phyloP scores from a whole-genome alignment of 106 monocot genomes.

The Xerophyta viscosa region DNA sequence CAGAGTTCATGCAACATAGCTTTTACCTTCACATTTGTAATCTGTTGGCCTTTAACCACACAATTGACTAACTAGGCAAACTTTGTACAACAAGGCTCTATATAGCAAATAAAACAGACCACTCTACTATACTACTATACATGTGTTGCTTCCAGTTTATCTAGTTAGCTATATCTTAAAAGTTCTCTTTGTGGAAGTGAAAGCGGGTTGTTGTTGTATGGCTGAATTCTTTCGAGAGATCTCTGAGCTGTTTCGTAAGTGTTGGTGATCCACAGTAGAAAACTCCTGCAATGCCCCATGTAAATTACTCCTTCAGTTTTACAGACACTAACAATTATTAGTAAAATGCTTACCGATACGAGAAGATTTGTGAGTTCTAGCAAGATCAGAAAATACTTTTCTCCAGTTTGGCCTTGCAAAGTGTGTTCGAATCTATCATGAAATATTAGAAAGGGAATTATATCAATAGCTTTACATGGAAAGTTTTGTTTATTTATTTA shows the following conservation, averaged over 20 bases:
- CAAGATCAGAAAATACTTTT: conserved; percentile 50
- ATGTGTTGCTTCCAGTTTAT: conserved; percentile 11
- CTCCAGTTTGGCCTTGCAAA: conserved; percentile 78
- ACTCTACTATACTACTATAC: conserved; percentile 10
- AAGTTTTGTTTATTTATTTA: not conserved
- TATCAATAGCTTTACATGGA: not conserved
- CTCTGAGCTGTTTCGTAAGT: conserved; percentile 62
- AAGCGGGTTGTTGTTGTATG: conserved; percentile 74
- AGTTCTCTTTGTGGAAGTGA: conserved; percentile 98
- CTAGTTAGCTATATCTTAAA: conserved; percentile 24
- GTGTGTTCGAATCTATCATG: conserved; percentile 53
- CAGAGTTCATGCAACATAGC: not conserved
- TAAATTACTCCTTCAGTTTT: conserved; percentile 1
- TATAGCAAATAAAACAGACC: not conserved
- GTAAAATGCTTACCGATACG: conserved; percentile 37
- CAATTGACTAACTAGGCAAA: not conserved
- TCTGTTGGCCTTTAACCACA: not conserved
- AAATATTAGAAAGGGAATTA: not conserved
- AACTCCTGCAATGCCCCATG: conserved; percentile 45
- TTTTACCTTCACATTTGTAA: not conserved
- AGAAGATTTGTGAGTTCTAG: conserved; percentile 38
- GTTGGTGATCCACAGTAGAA: conserved; percentile 90
- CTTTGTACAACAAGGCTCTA: not conserved
- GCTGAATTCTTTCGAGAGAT: conserved; percentile 83
- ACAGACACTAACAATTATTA: not conserved